Base-by-base conservation (phyloP, 345 rosid species). In the Linum trigynum region DNA sequence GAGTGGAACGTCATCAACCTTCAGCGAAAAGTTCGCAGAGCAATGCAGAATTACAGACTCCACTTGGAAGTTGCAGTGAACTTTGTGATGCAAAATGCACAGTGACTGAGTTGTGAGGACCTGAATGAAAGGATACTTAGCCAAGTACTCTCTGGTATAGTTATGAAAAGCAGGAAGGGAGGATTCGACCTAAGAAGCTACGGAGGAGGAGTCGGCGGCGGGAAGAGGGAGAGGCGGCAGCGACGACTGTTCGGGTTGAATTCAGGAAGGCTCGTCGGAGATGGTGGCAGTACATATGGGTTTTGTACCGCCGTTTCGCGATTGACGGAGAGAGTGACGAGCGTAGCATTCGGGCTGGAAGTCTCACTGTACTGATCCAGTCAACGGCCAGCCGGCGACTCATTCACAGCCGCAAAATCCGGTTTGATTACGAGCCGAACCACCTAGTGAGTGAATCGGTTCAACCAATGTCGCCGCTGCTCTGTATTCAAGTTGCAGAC, bases 141-240 rank as follows among this genome's bases (percentile, higher is more conserved):
- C 78, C 74, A 88, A 56, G 76, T 88, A 91, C 41, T 88, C 86
- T 80, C 78, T 85, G 4, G 98, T 86, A 77, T 85, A 91, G 43
- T 68, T 76, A 17, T 79, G 82, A 1, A 96, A 80, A 69, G 85
- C 77, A 66, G 80, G 77, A 64, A 88, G 8, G 10, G 12, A 9
- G 12, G 7, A 48, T 48, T 48, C 12, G 10, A 48, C 53, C 53
- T 48, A 15, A 48, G 53, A 48, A 48, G 53, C 14, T 8, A 48
- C 53, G 53, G 4, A 48, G 53, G 12, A 3, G 11, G 53, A 48
- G 53, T 12, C 9, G 53, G 53, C 15, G 53, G 11, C 53, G 53
- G 53, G 53, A 6, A 48, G 15, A 48, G 53, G 11, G 14, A 15
- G 53, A 6, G 53, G 14, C 53, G 45, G 45, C 45, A 15, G 1